Evolutionary conservation across 2,329 filamentous ascomycete species (phyloP).

Genomic region (Microdochium trichocladiopsis): DNA sequence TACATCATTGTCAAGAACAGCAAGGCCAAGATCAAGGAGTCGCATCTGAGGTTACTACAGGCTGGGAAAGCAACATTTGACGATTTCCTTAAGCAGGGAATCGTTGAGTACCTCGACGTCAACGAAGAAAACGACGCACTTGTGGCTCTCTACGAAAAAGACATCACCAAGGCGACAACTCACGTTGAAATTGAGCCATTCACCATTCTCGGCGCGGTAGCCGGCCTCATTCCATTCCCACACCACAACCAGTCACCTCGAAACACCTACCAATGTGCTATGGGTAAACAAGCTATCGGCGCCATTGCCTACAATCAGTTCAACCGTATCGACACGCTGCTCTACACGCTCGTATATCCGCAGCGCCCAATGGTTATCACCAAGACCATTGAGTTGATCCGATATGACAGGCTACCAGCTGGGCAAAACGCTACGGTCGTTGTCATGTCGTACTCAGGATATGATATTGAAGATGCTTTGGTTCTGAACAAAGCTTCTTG

Average conservation of each 20-base stretch:
- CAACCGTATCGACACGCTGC: constrained; percentile 88
- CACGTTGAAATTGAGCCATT: constrained; percentile 98
- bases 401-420: constrained; percentile 94
- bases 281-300: constrained; percentile 99
- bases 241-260: constrained; percentile 98
- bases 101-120: constrained; percentile 95
- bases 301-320: constrained; percentile 98
- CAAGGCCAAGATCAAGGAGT: constrained; percentile 69
- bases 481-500: constrained; percentile 95
- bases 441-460: constrained; percentile 98
- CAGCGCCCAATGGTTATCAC: constrained; percentile 97
- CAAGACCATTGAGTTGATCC: constrained; percentile 90
- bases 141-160: constrained; percentile 81
- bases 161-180: constrained; percentile 77
- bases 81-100: constrained; percentile 80
- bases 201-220: constrained; percentile 90
- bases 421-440: constrained; percentile 96
- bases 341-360: constrained; percentile 96
- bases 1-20: constrained; percentile 92
- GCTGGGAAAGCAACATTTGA: constrained; percentile 85
- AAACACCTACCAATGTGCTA: constrained; percentile 98
- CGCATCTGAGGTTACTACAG: constrained; percentile 75
- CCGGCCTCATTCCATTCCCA: constrained; percentile 92
- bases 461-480: constrained; percentile 97
- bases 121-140: constrained; percentile 98